phyloP scores from a whole-genome alignment of 192 early-diverging fungal species.

The Helicostylum pulchrum region DNA sequence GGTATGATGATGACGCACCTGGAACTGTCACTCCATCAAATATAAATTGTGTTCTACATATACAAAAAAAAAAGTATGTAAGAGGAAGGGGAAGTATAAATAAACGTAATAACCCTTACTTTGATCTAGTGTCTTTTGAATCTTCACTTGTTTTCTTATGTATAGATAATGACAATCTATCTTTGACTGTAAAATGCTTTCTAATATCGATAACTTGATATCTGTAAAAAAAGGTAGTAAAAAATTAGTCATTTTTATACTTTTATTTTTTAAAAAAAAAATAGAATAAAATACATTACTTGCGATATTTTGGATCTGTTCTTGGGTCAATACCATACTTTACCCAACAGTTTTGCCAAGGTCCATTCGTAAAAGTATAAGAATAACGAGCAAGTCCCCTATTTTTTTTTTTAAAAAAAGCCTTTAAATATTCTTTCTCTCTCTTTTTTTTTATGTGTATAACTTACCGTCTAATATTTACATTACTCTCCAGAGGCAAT shows the following conservation, averaged over 20 bases:
- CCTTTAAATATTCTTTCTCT: not conserved
- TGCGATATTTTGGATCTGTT: slow-evolving; percentile 18
- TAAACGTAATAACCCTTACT: too few species aligned
- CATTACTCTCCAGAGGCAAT: too few species aligned
- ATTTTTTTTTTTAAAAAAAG: too few species aligned
- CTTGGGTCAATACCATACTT: slow-evolving; percentile 44
- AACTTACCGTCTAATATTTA: too few species aligned
- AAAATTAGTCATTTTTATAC: not conserved
- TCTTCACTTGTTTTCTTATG: too few species aligned
- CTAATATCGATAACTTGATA: slow-evolving; percentile 7
- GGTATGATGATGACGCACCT: slow-evolving; percentile 5
- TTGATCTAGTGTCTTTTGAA: too few species aligned
- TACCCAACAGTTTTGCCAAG: slow-evolving; percentile 51
- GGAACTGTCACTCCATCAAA: slow-evolving; percentile 16
- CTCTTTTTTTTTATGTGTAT: not conserved
- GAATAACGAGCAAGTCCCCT: slow-evolving; percentile 28
- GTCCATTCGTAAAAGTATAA: slow-evolving; percentile 41
- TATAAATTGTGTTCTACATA: not conserved
- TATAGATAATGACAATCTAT: too few species aligned
- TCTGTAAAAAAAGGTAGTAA: too few species aligned
- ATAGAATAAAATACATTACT: slow-evolving; percentile 10
- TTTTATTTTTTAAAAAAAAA: not conserved
- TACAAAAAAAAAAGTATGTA: not conserved
- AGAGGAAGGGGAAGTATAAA: too few species aligned
- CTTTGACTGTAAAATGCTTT: not conserved